Conservation (phyloP, 2,329 filamentous ascomycete species). For the Talaromyces sp. region DNA sequence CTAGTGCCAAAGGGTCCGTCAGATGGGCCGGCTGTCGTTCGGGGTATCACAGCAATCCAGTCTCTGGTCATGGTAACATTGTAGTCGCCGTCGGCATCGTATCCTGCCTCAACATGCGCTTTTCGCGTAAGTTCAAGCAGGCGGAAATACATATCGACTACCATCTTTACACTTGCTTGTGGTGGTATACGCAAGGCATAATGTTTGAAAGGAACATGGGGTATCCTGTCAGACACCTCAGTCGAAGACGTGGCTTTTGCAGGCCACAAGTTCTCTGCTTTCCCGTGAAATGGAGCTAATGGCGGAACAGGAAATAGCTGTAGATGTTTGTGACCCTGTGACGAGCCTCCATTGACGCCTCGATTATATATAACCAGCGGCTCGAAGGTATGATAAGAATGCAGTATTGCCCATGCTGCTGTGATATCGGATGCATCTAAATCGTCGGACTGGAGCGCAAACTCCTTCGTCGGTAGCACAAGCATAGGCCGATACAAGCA, state of each 20-base stretch:
- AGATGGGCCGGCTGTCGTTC: constrained; percentile 19
- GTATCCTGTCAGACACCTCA: constrained; percentile 21
- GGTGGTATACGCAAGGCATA: constrained; percentile 27
- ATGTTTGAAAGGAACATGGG: constrained; percentile 26
- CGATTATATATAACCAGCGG: constrained; percentile 47
- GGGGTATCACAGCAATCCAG: constrained; percentile 27
- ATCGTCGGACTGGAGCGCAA: constrained; percentile 30
- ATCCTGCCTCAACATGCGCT: constrained; percentile 19
- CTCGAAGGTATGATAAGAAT: constrained; percentile 22
- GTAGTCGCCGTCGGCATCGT: constrained; percentile 22
- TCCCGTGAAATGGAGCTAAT: constrained; percentile 19
- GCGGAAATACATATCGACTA: constrained; percentile 21
- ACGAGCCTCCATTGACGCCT: constrained; percentile 42
- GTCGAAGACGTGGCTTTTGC: constrained; percentile 21
- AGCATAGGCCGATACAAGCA: constrained; percentile 33
- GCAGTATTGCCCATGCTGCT: constrained; percentile 38
- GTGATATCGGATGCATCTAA: constrained; percentile 37
- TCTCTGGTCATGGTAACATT: constrained; percentile 28
- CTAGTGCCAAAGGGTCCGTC: constrained; percentile 23
- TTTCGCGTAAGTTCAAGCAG: constrained; percentile 23
- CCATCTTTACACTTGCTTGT: constrained; percentile 7
- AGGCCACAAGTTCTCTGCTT: constrained; percentile 22
- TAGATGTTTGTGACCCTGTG: constrained; percentile 46
- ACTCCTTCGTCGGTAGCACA: constrained; percentile 39
- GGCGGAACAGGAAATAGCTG: constrained; percentile 39